Conservation (phyloP, 2,329 filamentous ascomycete genomes). For the Neoarthrinium moseri region DNA sequence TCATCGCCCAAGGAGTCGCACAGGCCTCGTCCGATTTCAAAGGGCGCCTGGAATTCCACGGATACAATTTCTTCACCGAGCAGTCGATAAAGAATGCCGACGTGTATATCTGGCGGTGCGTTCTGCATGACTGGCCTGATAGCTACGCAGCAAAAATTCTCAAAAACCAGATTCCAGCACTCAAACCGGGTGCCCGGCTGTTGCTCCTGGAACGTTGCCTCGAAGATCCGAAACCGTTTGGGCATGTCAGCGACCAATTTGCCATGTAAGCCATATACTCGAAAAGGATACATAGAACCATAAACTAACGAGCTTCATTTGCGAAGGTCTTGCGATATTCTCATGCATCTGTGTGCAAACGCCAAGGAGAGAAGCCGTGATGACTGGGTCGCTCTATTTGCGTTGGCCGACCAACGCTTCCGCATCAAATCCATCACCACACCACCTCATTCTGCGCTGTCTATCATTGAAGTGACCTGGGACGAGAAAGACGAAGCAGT, state of each 20-base stretch:
- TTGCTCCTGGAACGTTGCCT: constrained; percentile 16
- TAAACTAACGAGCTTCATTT: background rate
- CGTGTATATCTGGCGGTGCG: constrained; percentile 16
- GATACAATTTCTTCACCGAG: constrained; percentile 16
- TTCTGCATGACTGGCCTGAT: constrained; percentile 18
- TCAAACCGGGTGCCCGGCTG: constrained; percentile 15
- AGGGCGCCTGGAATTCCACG: constrained; percentile 10
- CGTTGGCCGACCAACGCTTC: constrained; percentile 12
- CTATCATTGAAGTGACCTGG: constrained; percentile 15
- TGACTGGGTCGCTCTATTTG: constrained; percentile 13
- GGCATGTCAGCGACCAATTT: constrained; percentile 11
- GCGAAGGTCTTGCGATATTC: constrained; percentile 12
- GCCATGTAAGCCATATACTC: constrained; percentile 6
- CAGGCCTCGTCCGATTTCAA: background rate
- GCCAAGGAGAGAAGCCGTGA: constrained; percentile 14
- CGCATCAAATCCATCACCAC: constrained; percentile 9
- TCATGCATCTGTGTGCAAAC: constrained; percentile 15
- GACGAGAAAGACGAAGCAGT: constrained; percentile 1
- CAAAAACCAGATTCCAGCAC: constrained; percentile 13
- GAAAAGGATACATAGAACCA: background rate
- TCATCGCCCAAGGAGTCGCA: constrained; percentile 3
- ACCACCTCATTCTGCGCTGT: constrained; percentile 12
- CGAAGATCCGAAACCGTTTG: constrained; percentile 2
- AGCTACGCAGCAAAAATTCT: constrained; percentile 14
- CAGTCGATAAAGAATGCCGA: constrained; percentile 13